These are phyloP conservation scores for Chloranthus sessilifolius DNA, from an alignment of 164 flowering plant species.

Conservation along the genomic window DNA sequence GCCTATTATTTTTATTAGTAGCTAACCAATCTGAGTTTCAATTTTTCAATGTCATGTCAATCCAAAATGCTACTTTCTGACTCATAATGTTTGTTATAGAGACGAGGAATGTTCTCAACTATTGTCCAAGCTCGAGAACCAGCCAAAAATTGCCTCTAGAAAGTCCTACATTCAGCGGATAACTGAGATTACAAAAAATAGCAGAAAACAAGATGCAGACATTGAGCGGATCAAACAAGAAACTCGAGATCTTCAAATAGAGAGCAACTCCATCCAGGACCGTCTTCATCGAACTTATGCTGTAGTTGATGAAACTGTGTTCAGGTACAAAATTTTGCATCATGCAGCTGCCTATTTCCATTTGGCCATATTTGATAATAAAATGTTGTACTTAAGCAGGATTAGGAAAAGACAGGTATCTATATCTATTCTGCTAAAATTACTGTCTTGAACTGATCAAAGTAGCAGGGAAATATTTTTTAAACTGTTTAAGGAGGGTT, in stretches of 20 bases:
- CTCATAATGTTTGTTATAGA: constrained; percentile 22
- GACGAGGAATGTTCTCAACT: constrained; percentile 57
- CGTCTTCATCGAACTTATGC: constrained; percentile 74
- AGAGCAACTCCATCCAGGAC: constrained; percentile 74
- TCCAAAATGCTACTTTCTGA: not conserved
- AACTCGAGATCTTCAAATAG: constrained; percentile 77
- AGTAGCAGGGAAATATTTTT: no score
- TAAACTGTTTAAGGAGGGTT: no score
- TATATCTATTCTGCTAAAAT: no score
- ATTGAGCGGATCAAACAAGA: constrained; percentile 65
- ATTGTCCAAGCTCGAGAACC: constrained; percentile 47
- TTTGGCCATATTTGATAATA: no score
- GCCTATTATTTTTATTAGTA: no score
- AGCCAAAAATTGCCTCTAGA: constrained; percentile 51
- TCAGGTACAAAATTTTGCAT: constrained; percentile 37
- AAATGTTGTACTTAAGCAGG: no score
- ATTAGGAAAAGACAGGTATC: no score
- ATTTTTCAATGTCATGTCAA: no score
- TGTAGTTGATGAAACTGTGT: constrained; percentile 62
- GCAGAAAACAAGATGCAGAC: constrained; percentile 77
- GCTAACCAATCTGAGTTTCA: no score
- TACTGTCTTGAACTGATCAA: no score
- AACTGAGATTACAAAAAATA: constrained; percentile 77
- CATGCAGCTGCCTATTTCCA: not conserved
- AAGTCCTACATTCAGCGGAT: constrained; percentile 62